Evolutionary conservation across 2,329 filamentous ascomycete species (phyloP).

Genomic region (Tolypocladium endophyticum): DNA sequence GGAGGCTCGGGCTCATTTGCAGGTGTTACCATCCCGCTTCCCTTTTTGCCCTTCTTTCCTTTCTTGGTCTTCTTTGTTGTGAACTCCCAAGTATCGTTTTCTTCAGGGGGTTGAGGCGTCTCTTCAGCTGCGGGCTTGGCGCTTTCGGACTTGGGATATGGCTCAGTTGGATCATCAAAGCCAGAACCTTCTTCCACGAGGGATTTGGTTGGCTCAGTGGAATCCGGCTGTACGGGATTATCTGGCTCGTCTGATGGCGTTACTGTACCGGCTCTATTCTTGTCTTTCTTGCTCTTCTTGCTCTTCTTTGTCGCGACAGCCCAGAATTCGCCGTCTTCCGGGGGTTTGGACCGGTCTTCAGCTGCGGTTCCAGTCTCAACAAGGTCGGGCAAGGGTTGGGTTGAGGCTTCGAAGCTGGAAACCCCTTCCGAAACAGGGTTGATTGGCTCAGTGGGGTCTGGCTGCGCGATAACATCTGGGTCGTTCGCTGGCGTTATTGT

Average conservation of each 20-base stretch:
- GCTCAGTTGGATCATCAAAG: background rate
- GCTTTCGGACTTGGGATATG: background rate
- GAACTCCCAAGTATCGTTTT: conserved; percentile 1
- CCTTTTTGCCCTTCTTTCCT: conserved; percentile 1
- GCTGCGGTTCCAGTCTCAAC: background rate
- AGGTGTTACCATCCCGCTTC: background rate
- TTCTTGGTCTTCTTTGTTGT: conserved; percentile 1
- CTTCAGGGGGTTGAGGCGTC: background rate
- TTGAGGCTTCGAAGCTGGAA: background rate
- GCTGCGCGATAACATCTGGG: background rate
- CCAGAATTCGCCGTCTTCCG: background rate
- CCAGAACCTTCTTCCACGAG: background rate
- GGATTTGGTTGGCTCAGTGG: background rate
- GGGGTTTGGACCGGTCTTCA: background rate
- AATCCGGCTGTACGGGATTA: background rate
- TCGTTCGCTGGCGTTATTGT: background rate
- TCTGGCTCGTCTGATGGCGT: background rate
- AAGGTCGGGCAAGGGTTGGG: background rate
- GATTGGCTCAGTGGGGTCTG: background rate
- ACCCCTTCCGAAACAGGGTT: background rate
- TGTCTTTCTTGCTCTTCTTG: conserved; percentile 4
- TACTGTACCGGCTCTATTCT: background rate
- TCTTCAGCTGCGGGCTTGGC: background rate
- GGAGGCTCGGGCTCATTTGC: background rate
- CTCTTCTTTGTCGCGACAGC: conserved; percentile 3